phyloP scores from a whole-genome alignment of 2,329 filamentous ascomycete genomes.

The Aureobasidium sp. region DNA sequence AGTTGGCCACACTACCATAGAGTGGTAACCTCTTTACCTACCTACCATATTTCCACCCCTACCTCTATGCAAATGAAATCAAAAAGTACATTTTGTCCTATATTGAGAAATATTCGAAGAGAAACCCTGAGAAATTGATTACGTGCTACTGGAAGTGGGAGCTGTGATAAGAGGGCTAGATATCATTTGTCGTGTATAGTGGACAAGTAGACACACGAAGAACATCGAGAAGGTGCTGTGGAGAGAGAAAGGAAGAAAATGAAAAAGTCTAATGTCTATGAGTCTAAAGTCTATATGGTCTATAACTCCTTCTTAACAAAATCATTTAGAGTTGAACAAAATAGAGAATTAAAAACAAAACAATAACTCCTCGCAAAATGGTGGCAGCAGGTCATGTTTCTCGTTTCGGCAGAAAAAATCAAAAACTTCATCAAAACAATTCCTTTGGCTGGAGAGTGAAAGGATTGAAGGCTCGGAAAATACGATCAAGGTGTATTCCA shows the following conservation, averaged over 20 bases:
- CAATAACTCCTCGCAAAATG: background rate
- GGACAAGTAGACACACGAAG: no score
- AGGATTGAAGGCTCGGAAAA: background rate
- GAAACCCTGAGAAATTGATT: no score
- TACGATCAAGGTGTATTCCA: background rate
- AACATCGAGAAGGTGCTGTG: no score
- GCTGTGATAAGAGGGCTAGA: no score
- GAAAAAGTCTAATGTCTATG: background rate
- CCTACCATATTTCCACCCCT: background rate
- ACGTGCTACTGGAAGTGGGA: no score
- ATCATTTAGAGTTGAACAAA: background rate
- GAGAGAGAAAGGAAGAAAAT: background rate
- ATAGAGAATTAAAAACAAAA: background rate
- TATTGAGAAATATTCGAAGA: background rate
- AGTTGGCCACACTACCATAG: conserved; percentile 40
- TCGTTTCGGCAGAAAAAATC: background rate
- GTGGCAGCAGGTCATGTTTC: conserved; percentile 2
- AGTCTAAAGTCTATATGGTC: background rate
- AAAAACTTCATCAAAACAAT: background rate
- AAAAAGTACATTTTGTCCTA: background rate
- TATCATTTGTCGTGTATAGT: no score
- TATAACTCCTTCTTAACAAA: background rate
- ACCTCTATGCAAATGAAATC: background rate
- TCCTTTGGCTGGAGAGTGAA: background rate
- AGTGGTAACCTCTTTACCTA: background rate